Evolutionary conservation across 352 stramenopile genomes (phyloP).

Genomic region (Stramenopiles sp.): DNA sequence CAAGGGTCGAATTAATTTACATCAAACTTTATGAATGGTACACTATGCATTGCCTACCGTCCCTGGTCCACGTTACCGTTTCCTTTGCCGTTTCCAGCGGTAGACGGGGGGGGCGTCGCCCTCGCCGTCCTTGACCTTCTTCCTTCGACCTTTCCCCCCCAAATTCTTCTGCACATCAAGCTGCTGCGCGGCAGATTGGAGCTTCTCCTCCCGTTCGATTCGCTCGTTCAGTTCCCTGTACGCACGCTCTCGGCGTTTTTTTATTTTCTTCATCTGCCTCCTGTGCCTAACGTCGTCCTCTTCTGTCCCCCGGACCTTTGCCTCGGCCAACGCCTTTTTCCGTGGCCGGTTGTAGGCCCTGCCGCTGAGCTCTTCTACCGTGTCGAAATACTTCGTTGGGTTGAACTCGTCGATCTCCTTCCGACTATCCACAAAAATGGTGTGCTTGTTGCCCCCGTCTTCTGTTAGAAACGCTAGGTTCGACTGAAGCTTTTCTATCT

Average conservation of each 20-base stretch:
- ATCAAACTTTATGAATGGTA: no score
- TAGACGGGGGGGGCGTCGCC: conserved; percentile 49
- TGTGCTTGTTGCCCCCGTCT: conserved; percentile 38
- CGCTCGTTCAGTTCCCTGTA: conserved; percentile 45
- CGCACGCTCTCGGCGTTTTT: conserved; percentile 36
- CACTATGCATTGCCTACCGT: no score
- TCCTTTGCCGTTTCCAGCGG: conserved; percentile 59
- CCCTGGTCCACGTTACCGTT: conserved; percentile 52
- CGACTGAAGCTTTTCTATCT: conserved; percentile 46
- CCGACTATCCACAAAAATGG: conserved; percentile 20
- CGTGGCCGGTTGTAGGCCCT: conserved; percentile 37
- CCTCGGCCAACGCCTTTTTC: conserved; percentile 35
- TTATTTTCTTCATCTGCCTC: conserved; percentile 31
- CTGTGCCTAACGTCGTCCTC: not conserved
- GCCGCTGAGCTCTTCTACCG: not conserved
- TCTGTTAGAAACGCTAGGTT: conserved; percentile 51
- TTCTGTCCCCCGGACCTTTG: conserved; percentile 21
- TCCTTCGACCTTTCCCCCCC: conserved; percentile 51
- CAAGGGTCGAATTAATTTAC: no score
- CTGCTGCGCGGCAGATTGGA: conserved; percentile 42
- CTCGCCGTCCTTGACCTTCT: conserved; percentile 46
- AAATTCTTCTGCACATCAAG: conserved; percentile 56
- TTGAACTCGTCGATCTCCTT: conserved; percentile 19
- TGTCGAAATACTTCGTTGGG: conserved; percentile 22
- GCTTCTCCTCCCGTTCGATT: conserved; percentile 38